Evolutionary conservation across 2,329 filamentous ascomycete genomes (phyloP), one percentile per base, ranked within the genome.

Genomic region (Dactylella cylindrospora): DNA sequence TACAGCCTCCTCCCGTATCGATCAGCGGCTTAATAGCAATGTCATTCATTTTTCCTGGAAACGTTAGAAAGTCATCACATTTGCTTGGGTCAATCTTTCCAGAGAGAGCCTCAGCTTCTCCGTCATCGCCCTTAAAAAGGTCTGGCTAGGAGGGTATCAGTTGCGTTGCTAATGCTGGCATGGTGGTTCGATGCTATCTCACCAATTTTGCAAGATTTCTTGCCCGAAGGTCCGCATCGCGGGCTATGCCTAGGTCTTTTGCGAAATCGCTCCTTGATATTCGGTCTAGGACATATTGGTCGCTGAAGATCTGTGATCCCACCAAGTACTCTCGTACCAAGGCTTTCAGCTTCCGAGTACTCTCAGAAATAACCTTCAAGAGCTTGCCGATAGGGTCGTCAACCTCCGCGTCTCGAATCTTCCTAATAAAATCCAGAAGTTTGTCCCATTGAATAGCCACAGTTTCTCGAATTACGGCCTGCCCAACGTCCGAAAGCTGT

Each of bases 1-100:
- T 62, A 19, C 50, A 57, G n/a, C 49, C 40, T 12, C 55, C 55
- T 20, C 55, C 55, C 2, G 55, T 62, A 26, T 62, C 55, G 17
- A 62, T 55, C 7, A 62, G 19, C 6, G 55, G 55, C 15, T 47
- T 25, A 33, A 62, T 55, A 3, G 49, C 10, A 15, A 31, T 2
- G 7, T 26, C 32, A 26, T 57, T 31, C 12, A 62, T 4, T 32
- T 50, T 50, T 3, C 45, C 45, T 8, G 45, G 45, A 25, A 50
- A 50, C 5, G 22, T 40, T n/a, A 50, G 23, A 29, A 50, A 50
- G 5, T 50, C 33, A 13, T 22, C 15, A 23, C 13, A 15, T 3
- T 10, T 12, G 2, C 38, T n/a, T 6, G 20, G n/a, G 5, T 15
- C 19, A 13, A 47, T 26, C 31, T 36, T 17, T 36, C 44, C 44